phyloP scores from a whole-genome alignment of 345 rosid genomes.

The Nasturtium officinale region DNA sequence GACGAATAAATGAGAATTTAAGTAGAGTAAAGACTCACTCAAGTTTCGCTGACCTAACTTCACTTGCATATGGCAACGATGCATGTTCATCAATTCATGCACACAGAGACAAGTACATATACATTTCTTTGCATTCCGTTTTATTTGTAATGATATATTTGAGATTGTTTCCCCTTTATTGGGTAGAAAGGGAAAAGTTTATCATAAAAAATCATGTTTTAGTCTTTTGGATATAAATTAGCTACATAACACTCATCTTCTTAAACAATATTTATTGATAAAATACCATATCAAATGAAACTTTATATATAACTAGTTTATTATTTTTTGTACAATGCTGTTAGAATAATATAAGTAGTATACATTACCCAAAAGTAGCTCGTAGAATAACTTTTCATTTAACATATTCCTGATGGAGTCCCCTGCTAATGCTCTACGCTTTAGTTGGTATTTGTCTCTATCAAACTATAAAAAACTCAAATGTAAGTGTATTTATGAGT shows the following conservation, averaged over 20 bases:
- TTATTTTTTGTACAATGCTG: background rate
- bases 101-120: background rate
- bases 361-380: background rate
- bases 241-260: background rate
- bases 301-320: background rate
- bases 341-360: background rate
- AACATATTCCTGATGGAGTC: slow-evolving; percentile 1
- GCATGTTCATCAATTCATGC: slow-evolving; percentile 7
- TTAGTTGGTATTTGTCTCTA: slow-evolving; percentile 37
- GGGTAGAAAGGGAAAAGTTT: background rate
- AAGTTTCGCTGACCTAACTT: slow-evolving; percentile 26
- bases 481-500: slow-evolving; percentile 17
- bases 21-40: slow-evolving; percentile 15
- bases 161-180: background rate
- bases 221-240: background rate
- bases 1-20: slow-evolving; percentile 22
- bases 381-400: background rate
- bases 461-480: slow-evolving; percentile 15
- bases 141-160: background rate
- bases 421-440: background rate
- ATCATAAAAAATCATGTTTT: background rate
- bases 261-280: background rate
- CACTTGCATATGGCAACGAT: slow-evolving; percentile 16
- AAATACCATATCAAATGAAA: background rate
- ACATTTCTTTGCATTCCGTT: slow-evolving; percentile 1